A percentile compares a stretch with the other conserved stretches of the same genome.
Conservation (phyloP, 345 rosid species). For the Cardamine chenopodiifolia region DNA sequence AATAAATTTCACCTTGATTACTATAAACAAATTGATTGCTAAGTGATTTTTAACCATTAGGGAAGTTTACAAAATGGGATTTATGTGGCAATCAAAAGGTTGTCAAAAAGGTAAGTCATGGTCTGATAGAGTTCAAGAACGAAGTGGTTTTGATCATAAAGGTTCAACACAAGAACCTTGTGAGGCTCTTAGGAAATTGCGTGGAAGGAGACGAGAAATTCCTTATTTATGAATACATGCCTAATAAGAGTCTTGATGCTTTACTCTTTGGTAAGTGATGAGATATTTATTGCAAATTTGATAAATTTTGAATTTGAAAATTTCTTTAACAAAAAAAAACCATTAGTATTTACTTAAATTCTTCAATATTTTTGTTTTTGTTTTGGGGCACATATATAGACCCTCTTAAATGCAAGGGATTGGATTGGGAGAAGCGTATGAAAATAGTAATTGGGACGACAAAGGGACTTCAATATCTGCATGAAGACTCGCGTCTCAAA, state of each 20-base stretch:
- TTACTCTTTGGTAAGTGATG: slow-evolving; percentile 18
- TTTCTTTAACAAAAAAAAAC: too few species aligned
- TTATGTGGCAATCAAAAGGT: slow-evolving; percentile 16
- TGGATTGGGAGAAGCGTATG: slow-evolving; percentile 20
- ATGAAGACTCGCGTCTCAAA: slow-evolving; percentile 22
- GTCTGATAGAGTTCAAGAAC: slow-evolving; percentile 1
- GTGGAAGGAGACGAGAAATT: slow-evolving; percentile 20
- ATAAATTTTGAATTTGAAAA: not conserved
- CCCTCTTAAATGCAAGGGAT: not conserved
- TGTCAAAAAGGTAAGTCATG: slow-evolving; percentile 12
- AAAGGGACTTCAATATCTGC: slow-evolving; percentile 20
- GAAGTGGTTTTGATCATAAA: slow-evolving; percentile 23
- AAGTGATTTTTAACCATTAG: not conserved
- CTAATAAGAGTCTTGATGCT: slow-evolving; percentile 26
- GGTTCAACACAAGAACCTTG: slow-evolving; percentile 19
- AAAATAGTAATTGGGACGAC: slow-evolving; percentile 1
- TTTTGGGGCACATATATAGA: not conserved
- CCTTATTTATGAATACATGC: slow-evolving; percentile 30
- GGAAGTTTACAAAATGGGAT: not conserved
- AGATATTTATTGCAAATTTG: not conserved
- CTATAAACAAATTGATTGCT: not conserved
- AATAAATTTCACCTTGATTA: not conserved
- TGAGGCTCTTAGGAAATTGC: slow-evolving; percentile 19
- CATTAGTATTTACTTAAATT: not conserved
- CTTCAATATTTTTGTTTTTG: too few species aligned